These are phyloP conservation scores for Ophiostoma populinum DNA, from an alignment of 2,329 filamentous ascomycete species.

Conservation along the genomic window DNA sequence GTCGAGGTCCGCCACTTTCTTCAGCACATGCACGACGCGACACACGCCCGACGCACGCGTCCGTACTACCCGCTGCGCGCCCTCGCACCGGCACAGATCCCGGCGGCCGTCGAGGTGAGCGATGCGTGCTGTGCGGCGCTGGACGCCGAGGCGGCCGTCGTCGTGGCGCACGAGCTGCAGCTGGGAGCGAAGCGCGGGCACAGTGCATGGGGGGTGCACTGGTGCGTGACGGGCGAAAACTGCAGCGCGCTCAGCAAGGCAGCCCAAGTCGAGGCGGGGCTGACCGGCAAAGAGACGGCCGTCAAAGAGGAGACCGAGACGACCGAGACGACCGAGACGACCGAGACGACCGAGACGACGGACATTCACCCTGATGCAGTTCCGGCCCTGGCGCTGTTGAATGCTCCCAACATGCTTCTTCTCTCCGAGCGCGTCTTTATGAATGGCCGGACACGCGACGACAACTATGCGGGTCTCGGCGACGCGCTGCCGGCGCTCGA, in stretches of 20 bases:
- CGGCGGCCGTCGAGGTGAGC: conserved; percentile 54
- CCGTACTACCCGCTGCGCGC: conserved; percentile 14
- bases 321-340: not conserved
- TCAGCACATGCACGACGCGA: conserved; percentile 36
- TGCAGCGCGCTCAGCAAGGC: conserved; percentile 4
- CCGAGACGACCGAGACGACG: not conserved
- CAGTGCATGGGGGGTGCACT: conserved; percentile 42
- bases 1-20: conserved; percentile 60
- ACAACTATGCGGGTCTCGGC: conserved; percentile 50
- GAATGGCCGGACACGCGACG: conserved; percentile 44
- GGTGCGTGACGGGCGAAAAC: conserved; percentile 39
- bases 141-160: conserved; percentile 48
- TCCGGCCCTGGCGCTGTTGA: conserved; percentile 39
- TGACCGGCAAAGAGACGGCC: not conserved
- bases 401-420: conserved; percentile 39
- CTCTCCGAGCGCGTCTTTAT: conserved; percentile 57
- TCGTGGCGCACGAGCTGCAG: conserved; percentile 46
- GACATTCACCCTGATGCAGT: conserved; percentile 12
- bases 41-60: conserved; percentile 15
- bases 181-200: conserved; percentile 44
- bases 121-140: conserved; percentile 45
- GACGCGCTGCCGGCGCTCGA: conserved; percentile 48
- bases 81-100: conserved; percentile 37
- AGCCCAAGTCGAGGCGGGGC: conserved; percentile 5
- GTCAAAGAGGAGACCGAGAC: not conserved